Evolutionary conservation across 441 rosid species (phyloP).

Genomic region (Mallotus japonicus): DNA sequence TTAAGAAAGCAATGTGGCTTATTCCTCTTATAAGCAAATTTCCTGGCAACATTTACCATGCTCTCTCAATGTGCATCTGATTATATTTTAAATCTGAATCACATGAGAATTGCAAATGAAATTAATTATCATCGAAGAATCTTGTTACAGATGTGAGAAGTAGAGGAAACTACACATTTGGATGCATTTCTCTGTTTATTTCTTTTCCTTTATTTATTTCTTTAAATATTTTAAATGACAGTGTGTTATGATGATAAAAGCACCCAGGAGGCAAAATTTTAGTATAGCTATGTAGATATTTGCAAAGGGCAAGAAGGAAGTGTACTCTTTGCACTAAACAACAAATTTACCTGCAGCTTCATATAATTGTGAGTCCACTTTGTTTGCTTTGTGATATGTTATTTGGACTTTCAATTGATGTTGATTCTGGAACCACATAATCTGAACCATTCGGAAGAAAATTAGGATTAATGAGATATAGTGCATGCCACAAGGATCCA

Average conservation of each 20-base stretch:
- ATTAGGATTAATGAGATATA: slow-evolving; percentile 54
- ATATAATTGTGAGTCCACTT: slow-evolving; percentile 26
- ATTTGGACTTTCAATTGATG: slow-evolving; percentile 59
- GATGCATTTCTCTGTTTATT: neutral
- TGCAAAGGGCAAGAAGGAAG: neutral
- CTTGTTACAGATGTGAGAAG: neutral
- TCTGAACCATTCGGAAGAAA: slow-evolving; percentile 71
- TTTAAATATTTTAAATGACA: neutral
- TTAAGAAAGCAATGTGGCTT: slow-evolving; percentile 78
- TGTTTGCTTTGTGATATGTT: slow-evolving; percentile 40
- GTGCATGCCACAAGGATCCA: slow-evolving; percentile 70
- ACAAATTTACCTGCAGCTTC: slow-evolving; percentile 45
- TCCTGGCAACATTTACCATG: slow-evolving; percentile 67
- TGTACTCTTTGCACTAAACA: neutral
- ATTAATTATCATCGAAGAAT: neutral
- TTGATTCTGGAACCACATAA: slow-evolving; percentile 39
- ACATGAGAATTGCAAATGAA: slow-evolving; percentile 9
- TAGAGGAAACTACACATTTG: neutral
- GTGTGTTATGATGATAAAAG: neutral
- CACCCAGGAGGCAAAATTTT: slow-evolving; percentile 7
- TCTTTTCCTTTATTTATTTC: neutral
- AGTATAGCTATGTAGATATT: neutral
- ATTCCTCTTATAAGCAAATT: slow-evolving; percentile 45
- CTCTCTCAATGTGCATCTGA: slow-evolving; percentile 49
- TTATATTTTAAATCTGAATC: slow-evolving; percentile 41